A percentile compares a stretch with the other conserved stretches of the same genome.
phyloP scores from a whole-genome alignment of 2,329 filamentous ascomycete genomes.

The Leptosphaerulina australis region DNA sequence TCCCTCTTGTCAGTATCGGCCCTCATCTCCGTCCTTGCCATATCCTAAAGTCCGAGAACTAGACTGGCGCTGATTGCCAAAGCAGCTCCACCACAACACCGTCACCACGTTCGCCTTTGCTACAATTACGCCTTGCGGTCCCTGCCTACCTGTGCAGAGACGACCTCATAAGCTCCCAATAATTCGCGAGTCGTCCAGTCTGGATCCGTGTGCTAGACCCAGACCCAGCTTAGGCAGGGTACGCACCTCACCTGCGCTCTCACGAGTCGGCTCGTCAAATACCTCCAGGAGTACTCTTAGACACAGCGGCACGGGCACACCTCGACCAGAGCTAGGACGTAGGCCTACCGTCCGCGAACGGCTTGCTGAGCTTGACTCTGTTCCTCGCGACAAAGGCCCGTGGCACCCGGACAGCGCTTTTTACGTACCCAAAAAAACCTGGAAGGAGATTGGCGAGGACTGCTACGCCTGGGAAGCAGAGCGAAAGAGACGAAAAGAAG shows the following conservation, averaged over 20 bases:
- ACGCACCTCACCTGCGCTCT: constrained; percentile 7
- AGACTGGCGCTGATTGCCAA: not conserved
- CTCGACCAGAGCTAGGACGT: constrained; percentile 5
- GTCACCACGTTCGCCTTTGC: constrained; percentile 20
- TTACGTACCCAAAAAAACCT: constrained; percentile 15
- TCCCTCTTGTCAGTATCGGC: not conserved
- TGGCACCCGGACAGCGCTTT: constrained; percentile 14
- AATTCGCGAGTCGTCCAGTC: constrained; percentile 16
- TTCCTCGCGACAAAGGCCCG: constrained; percentile 9
- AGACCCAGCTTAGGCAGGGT: constrained; percentile 23
- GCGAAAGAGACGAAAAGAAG: constrained; percentile 14
- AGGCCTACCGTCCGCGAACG: constrained; percentile 9
- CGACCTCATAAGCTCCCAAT: constrained; percentile 8
- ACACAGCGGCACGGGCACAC: constrained; percentile 1
- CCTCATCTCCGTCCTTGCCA: not conserved
- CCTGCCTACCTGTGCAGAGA: constrained; percentile 15
- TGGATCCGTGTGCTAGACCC: constrained; percentile 20
- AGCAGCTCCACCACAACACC: constrained; percentile 7
- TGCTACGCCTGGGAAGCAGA: constrained; percentile 4
- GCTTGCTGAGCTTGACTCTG: constrained; percentile 10
- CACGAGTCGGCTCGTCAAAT: not conserved
- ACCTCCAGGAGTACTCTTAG: not conserved
- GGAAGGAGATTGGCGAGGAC: constrained; percentile 11
- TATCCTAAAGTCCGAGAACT: not conserved
- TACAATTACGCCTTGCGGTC: constrained; percentile 7